A percentile compares a stretch with the other conserved stretches of the same genome.
phyloP scores from a whole-genome alignment of 2,329 filamentous ascomycete species.

The Penicillium frequentans region DNA sequence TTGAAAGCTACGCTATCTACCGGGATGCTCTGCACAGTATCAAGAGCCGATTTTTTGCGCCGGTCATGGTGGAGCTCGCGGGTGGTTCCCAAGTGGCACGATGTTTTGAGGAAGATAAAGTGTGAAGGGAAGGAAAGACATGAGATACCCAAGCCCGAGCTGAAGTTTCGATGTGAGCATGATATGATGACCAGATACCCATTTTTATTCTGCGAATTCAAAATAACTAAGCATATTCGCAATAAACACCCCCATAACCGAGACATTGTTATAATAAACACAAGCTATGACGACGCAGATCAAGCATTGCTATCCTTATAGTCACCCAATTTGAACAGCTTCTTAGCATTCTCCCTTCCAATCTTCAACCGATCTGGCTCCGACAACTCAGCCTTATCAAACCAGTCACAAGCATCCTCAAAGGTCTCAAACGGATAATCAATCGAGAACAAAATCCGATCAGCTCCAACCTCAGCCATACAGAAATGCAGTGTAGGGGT shows the following conservation, averaged over 20 bases:
- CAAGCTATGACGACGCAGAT: neutral
- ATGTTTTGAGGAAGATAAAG: neutral
- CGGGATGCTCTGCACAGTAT: conserved; percentile 13
- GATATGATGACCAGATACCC: neutral
- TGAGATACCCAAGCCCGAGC: neutral
- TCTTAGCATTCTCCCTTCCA: conserved; percentile 50
- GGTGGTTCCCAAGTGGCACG: neutral
- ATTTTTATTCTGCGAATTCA: neutral
- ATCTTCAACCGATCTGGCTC: conserved; percentile 41
- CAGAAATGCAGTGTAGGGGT: conserved; percentile 42
- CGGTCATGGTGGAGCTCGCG: neutral
- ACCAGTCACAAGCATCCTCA: conserved; percentile 45
- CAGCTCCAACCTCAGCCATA: conserved; percentile 39
- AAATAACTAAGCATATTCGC: neutral
- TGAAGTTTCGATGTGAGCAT: neutral
- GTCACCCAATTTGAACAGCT: conserved; percentile 38
- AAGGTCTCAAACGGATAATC: conserved; percentile 45
- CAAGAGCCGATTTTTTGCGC: conserved; percentile 12
- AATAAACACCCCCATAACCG: neutral
- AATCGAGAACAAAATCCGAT: conserved; percentile 44
- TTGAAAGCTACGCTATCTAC: conserved; percentile 22
- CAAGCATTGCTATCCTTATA: conserved; percentile 35
- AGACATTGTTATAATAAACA: neutral
- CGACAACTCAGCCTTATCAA: conserved; percentile 42
- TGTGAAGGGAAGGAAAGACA: neutral